Conservation (phyloP, 768 basidiomycete genomes). For the Trametopsis cervina region DNA sequence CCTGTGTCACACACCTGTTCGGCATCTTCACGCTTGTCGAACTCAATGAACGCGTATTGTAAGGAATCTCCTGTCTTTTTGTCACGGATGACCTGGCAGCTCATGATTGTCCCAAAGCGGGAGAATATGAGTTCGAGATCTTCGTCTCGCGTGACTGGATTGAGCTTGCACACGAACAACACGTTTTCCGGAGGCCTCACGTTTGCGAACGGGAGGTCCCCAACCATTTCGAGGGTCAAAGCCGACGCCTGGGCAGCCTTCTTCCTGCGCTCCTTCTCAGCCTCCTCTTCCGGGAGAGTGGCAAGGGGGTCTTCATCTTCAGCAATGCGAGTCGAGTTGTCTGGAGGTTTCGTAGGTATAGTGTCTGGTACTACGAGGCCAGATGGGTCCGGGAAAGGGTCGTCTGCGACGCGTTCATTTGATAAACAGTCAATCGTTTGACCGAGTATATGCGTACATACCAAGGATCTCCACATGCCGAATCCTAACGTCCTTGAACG, state of each 20-base stretch:
- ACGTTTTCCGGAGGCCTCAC: constrained; percentile 98
- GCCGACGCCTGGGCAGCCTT: constrained; percentile 90
- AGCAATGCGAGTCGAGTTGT: constrained; percentile 82
- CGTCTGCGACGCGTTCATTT: constrained; percentile 47
- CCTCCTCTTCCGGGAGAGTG: constrained; percentile 79
- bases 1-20: constrained; percentile 66
- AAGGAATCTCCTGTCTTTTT: constrained; percentile 93
- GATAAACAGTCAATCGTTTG: too few relatives aligned
- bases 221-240: constrained; percentile 98
- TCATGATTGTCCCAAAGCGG: constrained; percentile 91
- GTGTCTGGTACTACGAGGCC: constrained; percentile 66
- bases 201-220: constrained; percentile 96
- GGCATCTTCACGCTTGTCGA: constrained; percentile 87
- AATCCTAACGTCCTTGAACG: constrained; percentile 91
- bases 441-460: too few relatives aligned
- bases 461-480: constrained; percentile 94
- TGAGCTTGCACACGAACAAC: constrained; percentile 97
- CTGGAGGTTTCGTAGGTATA: constrained; percentile 76
- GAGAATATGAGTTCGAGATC: constrained; percentile 97
- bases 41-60: constrained; percentile 99
- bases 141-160: constrained; percentile 91
- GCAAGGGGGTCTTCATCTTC: constrained; percentile 91
- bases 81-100: constrained; percentile 95
- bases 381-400: constrained; percentile 87
- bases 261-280: constrained; percentile 73